Conservation (phyloP, 2,329 filamentous ascomycete genomes). For the Microdochium nivale region DNA sequence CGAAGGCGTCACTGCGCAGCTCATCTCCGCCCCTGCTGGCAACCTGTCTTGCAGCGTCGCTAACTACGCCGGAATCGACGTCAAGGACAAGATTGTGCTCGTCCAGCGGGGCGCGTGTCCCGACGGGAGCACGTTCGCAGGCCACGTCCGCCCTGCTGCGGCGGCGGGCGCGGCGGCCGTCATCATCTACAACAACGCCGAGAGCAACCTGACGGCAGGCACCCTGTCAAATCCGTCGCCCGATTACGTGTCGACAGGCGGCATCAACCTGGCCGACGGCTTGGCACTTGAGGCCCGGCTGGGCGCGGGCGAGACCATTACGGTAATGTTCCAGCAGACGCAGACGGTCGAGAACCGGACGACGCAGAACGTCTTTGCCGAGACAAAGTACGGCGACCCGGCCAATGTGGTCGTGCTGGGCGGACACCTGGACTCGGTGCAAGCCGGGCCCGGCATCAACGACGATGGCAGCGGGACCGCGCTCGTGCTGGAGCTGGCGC, state of each 20-base stretch:
- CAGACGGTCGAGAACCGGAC: constrained; percentile 19
- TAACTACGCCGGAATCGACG: constrained; percentile 25
- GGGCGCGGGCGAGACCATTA: constrained; percentile 26
- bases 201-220: constrained; percentile 26
- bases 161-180: constrained; percentile 27
- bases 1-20: constrained; percentile 29
- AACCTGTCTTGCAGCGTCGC: constrained; percentile 26
- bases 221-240: constrained; percentile 27
- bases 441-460: constrained; percentile 50
- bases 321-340: constrained; percentile 32
- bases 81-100: constrained; percentile 29
- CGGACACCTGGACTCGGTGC: constrained; percentile 37
- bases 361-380: constrained; percentile 36
- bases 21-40: constrained; percentile 30
- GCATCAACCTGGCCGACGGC: constrained; percentile 33
- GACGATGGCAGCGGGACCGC: constrained; percentile 51
- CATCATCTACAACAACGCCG: constrained; percentile 29
- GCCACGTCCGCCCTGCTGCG: constrained; percentile 25
- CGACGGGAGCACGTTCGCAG: constrained; percentile 28
- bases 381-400: constrained; percentile 37
- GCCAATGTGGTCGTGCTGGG: constrained; percentile 39
- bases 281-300: constrained; percentile 28
- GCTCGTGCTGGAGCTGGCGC: constrained; percentile 34
- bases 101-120: constrained; percentile 30
- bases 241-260: constrained; percentile 25